Conservation (phyloP, 495 filamentous ascomycete genomes). For the Aspergillus cristatus region DNA sequence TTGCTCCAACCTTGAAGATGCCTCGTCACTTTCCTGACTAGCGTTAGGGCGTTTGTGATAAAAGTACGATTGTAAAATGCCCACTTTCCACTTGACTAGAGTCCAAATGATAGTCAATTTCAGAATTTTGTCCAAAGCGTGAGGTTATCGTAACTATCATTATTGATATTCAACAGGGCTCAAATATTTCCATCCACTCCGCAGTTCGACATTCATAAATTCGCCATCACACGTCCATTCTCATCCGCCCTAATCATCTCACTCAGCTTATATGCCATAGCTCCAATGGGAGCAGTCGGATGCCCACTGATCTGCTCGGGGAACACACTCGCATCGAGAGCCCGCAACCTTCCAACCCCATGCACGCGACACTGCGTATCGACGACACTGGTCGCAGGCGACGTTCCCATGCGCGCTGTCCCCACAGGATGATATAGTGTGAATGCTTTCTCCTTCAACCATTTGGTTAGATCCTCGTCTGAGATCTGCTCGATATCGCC, state of each 20-base stretch:
- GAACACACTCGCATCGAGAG: constrained; percentile 29
- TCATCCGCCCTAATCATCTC: constrained; percentile 14
- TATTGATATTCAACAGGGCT: too few relatives aligned
- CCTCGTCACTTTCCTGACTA: too few relatives aligned
- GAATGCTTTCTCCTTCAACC: constrained; percentile 17
- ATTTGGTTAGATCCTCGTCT: constrained; percentile 15
- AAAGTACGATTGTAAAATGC: too few relatives aligned
- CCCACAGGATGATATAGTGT: constrained; percentile 18
- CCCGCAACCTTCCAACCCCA: constrained; percentile 37
- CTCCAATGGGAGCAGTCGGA: constrained; percentile 13
- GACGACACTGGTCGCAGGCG: constrained; percentile 28
- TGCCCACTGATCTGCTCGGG: constrained; percentile 19
- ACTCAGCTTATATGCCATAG: constrained; percentile 15
- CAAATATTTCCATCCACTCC: too few relatives aligned
- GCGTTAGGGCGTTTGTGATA: too few relatives aligned
- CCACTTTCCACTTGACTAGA: too few relatives aligned
- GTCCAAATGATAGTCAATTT: too few relatives aligned
- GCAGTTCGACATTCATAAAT: too few relatives aligned
- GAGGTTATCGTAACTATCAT: too few relatives aligned
- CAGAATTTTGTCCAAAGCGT: too few relatives aligned
- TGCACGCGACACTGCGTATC: constrained; percentile 40
- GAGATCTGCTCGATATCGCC: constrained; percentile 13
- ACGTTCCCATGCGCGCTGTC: constrained; percentile 15
- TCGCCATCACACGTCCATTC: too few relatives aligned
- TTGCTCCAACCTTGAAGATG: too few relatives aligned